phyloP scores from a whole-genome alignment of 2,329 filamentous ascomycete species.

The Coniochaeta ligniaria region DNA sequence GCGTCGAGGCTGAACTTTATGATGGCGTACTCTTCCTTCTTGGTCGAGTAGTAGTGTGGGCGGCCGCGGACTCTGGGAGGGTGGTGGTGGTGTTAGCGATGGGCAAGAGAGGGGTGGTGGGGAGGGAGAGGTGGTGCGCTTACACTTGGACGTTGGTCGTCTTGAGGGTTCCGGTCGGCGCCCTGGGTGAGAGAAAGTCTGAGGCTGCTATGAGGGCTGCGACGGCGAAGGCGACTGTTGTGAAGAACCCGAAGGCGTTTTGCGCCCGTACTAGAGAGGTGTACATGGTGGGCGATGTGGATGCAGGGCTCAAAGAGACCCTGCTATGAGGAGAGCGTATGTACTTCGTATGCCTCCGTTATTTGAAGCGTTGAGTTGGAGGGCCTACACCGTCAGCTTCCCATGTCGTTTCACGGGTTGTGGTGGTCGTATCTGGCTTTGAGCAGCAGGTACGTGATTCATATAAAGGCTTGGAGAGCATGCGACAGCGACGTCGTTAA shows the following conservation, averaged over 20 bases:
- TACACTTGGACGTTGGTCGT: slow-evolving; percentile 83
- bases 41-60: slow-evolving; percentile 90
- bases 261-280: slow-evolving; percentile 79
- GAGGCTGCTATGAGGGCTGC: slow-evolving; percentile 75
- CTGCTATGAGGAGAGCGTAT: background rate
- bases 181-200: slow-evolving; percentile 63
- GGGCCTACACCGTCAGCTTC: background rate
- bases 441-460: background rate
- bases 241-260: slow-evolving; percentile 97
- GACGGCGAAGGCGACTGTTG: slow-evolving; percentile 79
- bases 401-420: background rate
- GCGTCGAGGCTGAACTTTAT: slow-evolving; percentile 90
- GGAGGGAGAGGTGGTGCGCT: slow-evolving; percentile 13
- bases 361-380: background rate
- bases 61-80: slow-evolving; percentile 70
- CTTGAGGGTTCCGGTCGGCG: slow-evolving; percentile 52
- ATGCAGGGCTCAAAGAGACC: background rate
- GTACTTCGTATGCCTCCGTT: no score
- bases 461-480: background rate
- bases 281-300: slow-evolving; percentile 58
- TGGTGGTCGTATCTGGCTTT: background rate
- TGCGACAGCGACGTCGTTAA: background rate
- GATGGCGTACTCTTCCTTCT: slow-evolving; percentile 92
- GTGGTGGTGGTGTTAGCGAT: background rate
- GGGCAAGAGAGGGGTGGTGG: slow-evolving; percentile 6